Base-by-base conservation (phyloP, 495 filamentous ascomycete genomes). In the Xylaria castorea region DNA sequence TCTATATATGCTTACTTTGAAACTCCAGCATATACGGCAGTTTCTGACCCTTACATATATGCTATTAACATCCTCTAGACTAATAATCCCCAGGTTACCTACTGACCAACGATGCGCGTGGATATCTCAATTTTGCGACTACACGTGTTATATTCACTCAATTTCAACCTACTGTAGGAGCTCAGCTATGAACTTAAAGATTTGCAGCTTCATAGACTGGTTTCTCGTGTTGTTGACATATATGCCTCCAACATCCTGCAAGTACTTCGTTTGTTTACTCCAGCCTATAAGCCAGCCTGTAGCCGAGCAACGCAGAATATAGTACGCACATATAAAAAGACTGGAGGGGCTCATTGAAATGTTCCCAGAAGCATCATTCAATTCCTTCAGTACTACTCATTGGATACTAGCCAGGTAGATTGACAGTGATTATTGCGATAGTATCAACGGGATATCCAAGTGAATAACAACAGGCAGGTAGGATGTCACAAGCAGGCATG, bases 241-340 rank as follows among this genome's bases (percentile, higher is more conserved):
- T 53, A n/a, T 12, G 9, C n/a, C 22, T 12, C 30, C 30, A 36
- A 60, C 20, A 38, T 61, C 3, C 58, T 61, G 8, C 18, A n/a
- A 36, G 8, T 61, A 32, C 63, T 34, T n/a, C 48, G 42, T 50
- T 66, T 66, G 18, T 50, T 66, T 48, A 66, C 63, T 32, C 9
- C 34, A 16, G 7, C 25, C 16, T 32, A 11, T 44, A 20, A 40
- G 42, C 25, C 18, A 36, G 27, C 40, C 11, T 18, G 16, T 5
- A 34, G 16, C 63, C 22, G 38, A 50, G 16, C 36, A 64, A 64
- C 36, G 12, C 58, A 11, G 32, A 61, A 38, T 5, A 30, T 38
- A n/a, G 20, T 34, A 61, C 58, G 12, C 34, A 61, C 58, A 14
- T 3, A 16, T 11, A 7, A 34, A 36, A 58, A 36, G 22, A 30